phyloP scores from a whole-genome alignment of 2,329 filamentous ascomycete genomes.

The Ophiocordyceps unilateralis region DNA sequence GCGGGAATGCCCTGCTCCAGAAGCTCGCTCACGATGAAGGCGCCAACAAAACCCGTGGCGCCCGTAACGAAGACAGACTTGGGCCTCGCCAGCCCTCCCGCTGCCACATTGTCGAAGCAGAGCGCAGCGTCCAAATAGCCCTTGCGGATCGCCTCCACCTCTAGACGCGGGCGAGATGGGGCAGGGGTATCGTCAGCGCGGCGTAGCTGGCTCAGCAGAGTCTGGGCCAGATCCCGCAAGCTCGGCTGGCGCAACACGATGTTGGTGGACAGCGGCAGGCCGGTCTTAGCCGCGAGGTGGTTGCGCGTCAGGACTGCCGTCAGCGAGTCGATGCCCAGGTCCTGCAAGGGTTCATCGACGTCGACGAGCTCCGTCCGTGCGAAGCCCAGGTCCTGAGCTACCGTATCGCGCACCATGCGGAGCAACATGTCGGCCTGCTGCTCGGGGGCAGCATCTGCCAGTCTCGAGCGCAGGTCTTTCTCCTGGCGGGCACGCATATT shows the following conservation, averaged over 20 bases:
- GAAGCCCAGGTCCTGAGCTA: conserved; percentile 4
- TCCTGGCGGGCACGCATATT: too few relatives aligned
- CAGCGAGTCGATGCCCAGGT: conserved; percentile 6
- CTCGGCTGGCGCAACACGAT: background rate
- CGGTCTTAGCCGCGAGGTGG: conserved; percentile 3
- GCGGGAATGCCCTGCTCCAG: conserved; percentile 3
- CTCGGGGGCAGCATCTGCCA: background rate
- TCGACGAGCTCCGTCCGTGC: conserved; percentile 2
- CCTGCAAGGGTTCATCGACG: conserved; percentile 3
- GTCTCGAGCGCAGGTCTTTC: background rate
- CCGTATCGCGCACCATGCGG: conserved; percentile 3
- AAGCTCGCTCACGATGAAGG: conserved; percentile 4
- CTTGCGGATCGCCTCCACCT: background rate
- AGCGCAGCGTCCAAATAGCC: background rate
- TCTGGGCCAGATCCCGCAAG: background rate
- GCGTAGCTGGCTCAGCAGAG: background rate
- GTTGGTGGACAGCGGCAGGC: conserved; percentile 1
- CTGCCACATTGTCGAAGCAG: background rate
- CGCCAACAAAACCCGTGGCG: background rate
- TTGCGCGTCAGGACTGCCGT: conserved; percentile 5
- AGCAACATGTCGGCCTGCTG: conserved; percentile 2
- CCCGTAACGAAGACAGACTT: too few relatives aligned
- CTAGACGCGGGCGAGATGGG: too few relatives aligned
- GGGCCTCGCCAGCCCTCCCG: conserved; percentile 5
- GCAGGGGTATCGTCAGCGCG: too few relatives aligned